Base-by-base conservation (phyloP, 208 protist species). In the Leishmania gerbilli region DNA sequence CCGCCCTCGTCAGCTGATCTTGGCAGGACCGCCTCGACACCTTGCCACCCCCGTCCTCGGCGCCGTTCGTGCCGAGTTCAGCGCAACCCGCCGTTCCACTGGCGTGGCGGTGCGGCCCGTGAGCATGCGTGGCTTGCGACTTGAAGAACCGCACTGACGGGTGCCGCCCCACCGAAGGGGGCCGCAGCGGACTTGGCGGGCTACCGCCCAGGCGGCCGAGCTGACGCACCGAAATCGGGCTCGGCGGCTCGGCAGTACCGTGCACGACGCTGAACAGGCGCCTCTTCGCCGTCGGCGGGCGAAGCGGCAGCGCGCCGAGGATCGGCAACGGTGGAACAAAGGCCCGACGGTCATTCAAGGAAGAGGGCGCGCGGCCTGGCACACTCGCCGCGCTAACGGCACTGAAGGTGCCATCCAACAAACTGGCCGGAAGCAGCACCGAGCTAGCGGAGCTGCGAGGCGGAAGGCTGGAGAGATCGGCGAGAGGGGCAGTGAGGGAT, bases 251-350 rank as follows among this genome's bases (percentile, higher is more conserved):
- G 31, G 21, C 83, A 15, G 76, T 72, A 27, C 68, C 85, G 85
- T 95, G 89, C 37, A 93, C 90, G 56, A 90, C 81, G 80, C 89
- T 94, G 84, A 96, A 95, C 19, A 96, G 82, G 21, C 91, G 89
- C 51, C 82, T 58, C 78, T 62, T 80, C 51, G 42, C 40, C 24
- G 64, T 42, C 40, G 79, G 64, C 3, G 74, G 82, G 40, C 67
- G 65, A 71, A 62, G 40, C n/a, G 82, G 74, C 74, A 82, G 67
- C 45, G 79, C 74, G 34, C 68, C 64, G 67, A 82, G 82, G 3
- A 79, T 67, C 34, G 82, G 82, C 47, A 76, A 79, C 3, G 78
- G 78, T n/a, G 68, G 82, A 34, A 81, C 71, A 1, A 40, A 65
- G 42, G 60, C 64, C 4, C 81, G 42, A 34, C 67, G 69, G 77